Evolutionary conservation across 106 monocot species (phyloP).

Genomic region (Dendrobium officinale): DNA sequence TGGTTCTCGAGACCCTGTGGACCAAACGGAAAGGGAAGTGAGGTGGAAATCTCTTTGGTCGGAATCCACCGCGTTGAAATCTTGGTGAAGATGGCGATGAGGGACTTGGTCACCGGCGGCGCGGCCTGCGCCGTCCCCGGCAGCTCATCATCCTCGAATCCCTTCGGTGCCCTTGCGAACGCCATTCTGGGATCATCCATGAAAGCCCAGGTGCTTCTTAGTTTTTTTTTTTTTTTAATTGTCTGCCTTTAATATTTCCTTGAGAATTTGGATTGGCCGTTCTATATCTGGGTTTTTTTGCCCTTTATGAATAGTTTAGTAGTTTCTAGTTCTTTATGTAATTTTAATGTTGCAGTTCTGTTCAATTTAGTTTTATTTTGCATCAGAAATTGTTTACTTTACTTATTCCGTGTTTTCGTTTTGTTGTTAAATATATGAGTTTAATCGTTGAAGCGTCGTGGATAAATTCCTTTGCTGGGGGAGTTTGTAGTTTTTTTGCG

Average conservation of each 20-base stretch:
- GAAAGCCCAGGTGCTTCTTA: constrained; percentile 51
- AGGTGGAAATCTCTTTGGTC: no score
- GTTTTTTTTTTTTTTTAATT: background rate
- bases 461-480: background rate
- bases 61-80: no score
- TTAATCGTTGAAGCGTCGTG: background rate
- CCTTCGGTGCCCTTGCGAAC: constrained; percentile 68
- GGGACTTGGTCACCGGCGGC: constrained; percentile 78
- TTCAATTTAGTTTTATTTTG: constrained; percentile 1
- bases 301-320: background rate
- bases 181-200: constrained; percentile 51
- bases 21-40: no score
- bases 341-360: background rate
- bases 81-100: constrained; percentile 52
- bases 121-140: constrained; percentile 77
- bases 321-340: background rate
- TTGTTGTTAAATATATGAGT: background rate
- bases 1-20: no score
- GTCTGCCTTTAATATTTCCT: background rate
- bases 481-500: background rate
- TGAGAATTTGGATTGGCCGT: background rate
- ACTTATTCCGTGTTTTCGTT: background rate
- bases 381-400: background rate
- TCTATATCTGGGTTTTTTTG: background rate
- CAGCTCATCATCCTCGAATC: constrained; percentile 69